A percentile compares a stretch with the other conserved stretches of the same genome.
phyloP scores from a whole-genome alignment of 169 alveolate genomes.

The Plasmodium blacklocki region DNA sequence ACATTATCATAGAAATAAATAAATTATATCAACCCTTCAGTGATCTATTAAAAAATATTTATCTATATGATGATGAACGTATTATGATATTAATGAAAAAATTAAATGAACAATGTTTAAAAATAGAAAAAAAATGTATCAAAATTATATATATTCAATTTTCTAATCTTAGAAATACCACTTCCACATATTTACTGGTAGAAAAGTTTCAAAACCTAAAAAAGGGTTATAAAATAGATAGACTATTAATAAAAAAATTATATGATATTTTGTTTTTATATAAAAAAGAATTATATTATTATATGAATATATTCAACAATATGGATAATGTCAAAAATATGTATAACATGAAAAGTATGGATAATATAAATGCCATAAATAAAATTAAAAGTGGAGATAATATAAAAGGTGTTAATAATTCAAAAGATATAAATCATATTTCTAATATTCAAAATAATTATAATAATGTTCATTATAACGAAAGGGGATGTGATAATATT shows the following conservation, averaged over 20 bases:
- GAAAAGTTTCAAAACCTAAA: slow-evolving; percentile 69
- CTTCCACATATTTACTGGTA: slow-evolving; percentile 44
- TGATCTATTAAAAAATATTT: slow-evolving; percentile 63
- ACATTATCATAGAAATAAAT: slow-evolving; percentile 54
- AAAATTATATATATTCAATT: slow-evolving; percentile 63
- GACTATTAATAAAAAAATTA: slow-evolving; percentile 63
- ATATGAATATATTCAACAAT: slow-evolving; percentile 51
- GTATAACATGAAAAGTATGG: slow-evolving; percentile 30
- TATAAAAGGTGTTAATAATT: no score
- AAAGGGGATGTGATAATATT: not conserved
- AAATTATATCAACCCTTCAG: slow-evolving; percentile 67
- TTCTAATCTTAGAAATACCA: slow-evolving; percentile 66
- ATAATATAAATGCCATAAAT: slow-evolving; percentile 21
- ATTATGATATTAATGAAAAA: slow-evolving; percentile 69
- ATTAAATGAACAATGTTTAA: slow-evolving; percentile 64
- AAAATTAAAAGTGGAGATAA: no score
- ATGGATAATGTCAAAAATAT: slow-evolving; percentile 41
- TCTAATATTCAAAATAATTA: no score
- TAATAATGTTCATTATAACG: no score
- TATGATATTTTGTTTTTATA: slow-evolving; percentile 60
- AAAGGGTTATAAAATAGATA: slow-evolving; percentile 61
- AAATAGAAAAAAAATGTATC: slow-evolving; percentile 70
- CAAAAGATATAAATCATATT: no score
- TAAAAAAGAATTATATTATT: slow-evolving; percentile 49
- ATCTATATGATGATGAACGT: slow-evolving; percentile 67